Conservation (phyloP, 169 alveolate genomes). For the Eimeria zaria region DNA sequence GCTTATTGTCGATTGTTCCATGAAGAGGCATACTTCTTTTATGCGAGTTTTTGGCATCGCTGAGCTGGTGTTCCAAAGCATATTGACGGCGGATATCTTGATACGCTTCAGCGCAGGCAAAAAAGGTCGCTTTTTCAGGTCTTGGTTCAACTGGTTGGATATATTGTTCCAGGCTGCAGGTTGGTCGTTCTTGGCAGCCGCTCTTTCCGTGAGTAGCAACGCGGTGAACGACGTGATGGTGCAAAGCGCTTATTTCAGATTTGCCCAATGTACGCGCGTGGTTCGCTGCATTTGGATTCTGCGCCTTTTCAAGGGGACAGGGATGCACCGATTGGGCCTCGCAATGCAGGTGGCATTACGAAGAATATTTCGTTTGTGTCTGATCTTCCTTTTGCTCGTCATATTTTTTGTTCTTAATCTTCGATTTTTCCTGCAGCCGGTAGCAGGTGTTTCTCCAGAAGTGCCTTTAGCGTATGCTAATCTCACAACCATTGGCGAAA, state of each 20-base stretch:
- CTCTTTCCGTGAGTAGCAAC: constrained; percentile 25
- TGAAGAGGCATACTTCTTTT: background rate
- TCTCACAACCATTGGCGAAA: constrained; percentile 58
- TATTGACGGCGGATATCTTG: constrained; percentile 48
- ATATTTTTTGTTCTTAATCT: constrained; percentile 20
- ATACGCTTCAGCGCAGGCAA: background rate
- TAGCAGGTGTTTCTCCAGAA: constrained; percentile 47
- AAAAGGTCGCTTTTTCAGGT: background rate
- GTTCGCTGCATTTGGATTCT: constrained; percentile 64
- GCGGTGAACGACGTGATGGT: background rate
- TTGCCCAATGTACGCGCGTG: constrained; percentile 64
- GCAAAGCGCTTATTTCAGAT: constrained; percentile 17
- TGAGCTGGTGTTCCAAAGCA: constrained; percentile 48
- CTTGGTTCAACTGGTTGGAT: constrained; percentile 59
- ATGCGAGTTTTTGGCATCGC: background rate
- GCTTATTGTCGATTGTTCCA: constrained; percentile 63
- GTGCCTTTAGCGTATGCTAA: constrained; percentile 35
- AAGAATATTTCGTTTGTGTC: constrained; percentile 8
- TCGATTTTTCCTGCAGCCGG: constrained; percentile 48
- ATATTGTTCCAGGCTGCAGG: constrained; percentile 5
- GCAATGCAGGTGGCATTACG: constrained; percentile 67
- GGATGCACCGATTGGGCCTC: constrained; percentile 50
- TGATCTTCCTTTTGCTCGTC: constrained; percentile 28
- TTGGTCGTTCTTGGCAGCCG: constrained; percentile 8
- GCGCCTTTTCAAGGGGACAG: constrained; percentile 61